Evolutionary conservation across 1,284 basidiomycete genomes (phyloP), one percentile per base, ranked within the genome.

Genomic region (Rhodotorula sp.): DNA sequence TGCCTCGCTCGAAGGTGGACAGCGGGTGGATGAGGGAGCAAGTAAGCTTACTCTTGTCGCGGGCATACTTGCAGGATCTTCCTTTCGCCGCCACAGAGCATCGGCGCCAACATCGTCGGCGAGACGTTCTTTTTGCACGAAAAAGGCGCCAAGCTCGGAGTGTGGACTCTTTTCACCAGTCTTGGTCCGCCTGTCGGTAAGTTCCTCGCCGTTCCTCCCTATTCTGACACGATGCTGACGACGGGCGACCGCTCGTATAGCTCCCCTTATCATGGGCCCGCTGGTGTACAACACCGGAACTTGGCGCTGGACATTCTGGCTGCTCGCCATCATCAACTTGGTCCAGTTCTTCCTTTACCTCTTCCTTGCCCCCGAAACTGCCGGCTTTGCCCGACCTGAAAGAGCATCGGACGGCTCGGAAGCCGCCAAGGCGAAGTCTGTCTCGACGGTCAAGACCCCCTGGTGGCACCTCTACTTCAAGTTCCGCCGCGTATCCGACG

Each of bases 91-190:
- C 63, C 68, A 3, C 68, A 67, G n/a, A 57, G 60, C 1, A 66
- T 73, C 43, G 74, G 74, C 16, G 67, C 66, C 2, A 57, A 58
- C 20, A 63, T 68, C 39, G 61, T 71, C 21, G 57, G 43, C 48
- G 74, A 76, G 61, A 73, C 73, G 69, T 73, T 71, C 65, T 76
- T 76, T 67, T 56, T 43, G n/a, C 72, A 73, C 65, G 72, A 76
- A 64, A 67, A 66, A 31, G 72, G 72, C 2, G 60, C 26, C 31
- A 65, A 54, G 51, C 16, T 67, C 39, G 72, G 74, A 21, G 46
- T 76, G 14, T 76, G 74, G 74, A 72, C 74, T 6, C 57, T 73
- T 1, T 23, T 76, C 4, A 66, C 61, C 29, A 56, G 54, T 18
- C 48, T 62, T 18, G n/a, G 59, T 49, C 29, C 26, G 16, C 29